These are phyloP conservation scores for Cladosporium sp. DNA, from an alignment of 2,329 filamentous ascomycete species.

Conservation along the genomic window DNA sequence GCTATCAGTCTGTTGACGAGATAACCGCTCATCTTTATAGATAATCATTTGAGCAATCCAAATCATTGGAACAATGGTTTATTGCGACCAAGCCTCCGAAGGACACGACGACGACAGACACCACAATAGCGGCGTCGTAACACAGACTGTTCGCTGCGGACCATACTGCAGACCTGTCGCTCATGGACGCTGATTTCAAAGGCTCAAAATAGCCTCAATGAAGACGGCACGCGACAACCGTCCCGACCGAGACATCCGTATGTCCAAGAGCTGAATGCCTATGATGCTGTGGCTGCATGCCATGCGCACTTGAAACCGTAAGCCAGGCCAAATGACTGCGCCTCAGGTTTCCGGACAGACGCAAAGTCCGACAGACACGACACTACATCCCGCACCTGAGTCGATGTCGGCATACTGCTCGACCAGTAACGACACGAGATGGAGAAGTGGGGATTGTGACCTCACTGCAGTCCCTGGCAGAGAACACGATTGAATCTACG, in stretches of 20 bases:
- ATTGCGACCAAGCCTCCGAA: neutral
- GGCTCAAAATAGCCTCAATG: neutral
- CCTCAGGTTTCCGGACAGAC: neutral
- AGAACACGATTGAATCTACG: neutral
- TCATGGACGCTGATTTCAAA: neutral
- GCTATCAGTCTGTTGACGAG: neutral
- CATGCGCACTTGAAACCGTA: neutral
- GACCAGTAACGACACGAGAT: neutral
- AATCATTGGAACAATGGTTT: neutral
- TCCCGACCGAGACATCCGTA: neutral
- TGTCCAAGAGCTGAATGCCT: neutral
- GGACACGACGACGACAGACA: neutral
- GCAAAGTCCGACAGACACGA: neutral
- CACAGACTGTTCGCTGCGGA: neutral
- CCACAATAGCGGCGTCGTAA: neutral
- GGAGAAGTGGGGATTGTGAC: neutral
- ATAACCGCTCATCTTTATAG: neutral
- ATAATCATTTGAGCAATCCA: neutral
- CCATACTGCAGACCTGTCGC: neutral
- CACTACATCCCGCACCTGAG: neutral
- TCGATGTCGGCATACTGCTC: neutral
- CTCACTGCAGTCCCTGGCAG: neutral
- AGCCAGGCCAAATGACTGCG: neutral
- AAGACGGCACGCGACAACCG: neutral
- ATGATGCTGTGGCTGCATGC: slow-evolving; percentile 9